Conservation (phyloP, 768 basidiomycete genomes). For the Fistulinella prunicolor region DNA sequence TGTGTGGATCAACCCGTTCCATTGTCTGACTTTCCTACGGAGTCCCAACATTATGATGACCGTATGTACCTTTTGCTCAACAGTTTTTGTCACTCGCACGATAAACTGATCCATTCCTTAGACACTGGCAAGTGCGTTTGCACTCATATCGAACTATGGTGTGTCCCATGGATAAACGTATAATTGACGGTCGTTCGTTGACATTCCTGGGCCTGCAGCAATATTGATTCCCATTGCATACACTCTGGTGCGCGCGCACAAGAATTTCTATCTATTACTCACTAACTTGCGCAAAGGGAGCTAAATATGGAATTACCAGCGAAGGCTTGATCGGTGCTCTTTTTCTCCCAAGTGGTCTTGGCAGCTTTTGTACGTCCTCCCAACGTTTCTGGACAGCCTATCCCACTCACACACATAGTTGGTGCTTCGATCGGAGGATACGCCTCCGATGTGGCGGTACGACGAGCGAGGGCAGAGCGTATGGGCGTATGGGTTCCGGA, state of each 20-base stretch:
- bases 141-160: slow-evolving; percentile 29
- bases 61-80: slow-evolving; percentile 40
- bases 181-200: neutral
- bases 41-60: slow-evolving; percentile 58
- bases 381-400: neutral
- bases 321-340: slow-evolving; percentile 24
- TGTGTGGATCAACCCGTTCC: slow-evolving; percentile 59
- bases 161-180: slow-evolving; percentile 26
- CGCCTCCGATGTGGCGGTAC: slow-evolving; percentile 54
- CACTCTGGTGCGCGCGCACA: slow-evolving; percentile 49
- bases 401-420: slow-evolving; percentile 33
- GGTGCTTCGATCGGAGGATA: slow-evolving; percentile 60
- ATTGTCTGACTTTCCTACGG: slow-evolving; percentile 46
- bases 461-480: slow-evolving; percentile 45
- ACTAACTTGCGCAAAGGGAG: slow-evolving; percentile 42
- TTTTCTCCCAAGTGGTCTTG: slow-evolving; percentile 27
- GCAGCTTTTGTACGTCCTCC: slow-evolving; percentile 19
- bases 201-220: slow-evolving; percentile 17
- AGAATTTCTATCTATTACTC: neutral
- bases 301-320: slow-evolving; percentile 24
- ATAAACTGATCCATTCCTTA: slow-evolving; percentile 10
- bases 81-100: too few relatives aligned
- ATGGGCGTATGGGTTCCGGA: slow-evolving; percentile 65
- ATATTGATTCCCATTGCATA: slow-evolving; percentile 62
- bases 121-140: slow-evolving; percentile 41